Percentiles rank a stretch among this genome's conserved stretches.
Evolutionary conservation across 805 yeast genomes (phyloP).

Genomic region (Sugiyamaella lignohabitans): DNA sequence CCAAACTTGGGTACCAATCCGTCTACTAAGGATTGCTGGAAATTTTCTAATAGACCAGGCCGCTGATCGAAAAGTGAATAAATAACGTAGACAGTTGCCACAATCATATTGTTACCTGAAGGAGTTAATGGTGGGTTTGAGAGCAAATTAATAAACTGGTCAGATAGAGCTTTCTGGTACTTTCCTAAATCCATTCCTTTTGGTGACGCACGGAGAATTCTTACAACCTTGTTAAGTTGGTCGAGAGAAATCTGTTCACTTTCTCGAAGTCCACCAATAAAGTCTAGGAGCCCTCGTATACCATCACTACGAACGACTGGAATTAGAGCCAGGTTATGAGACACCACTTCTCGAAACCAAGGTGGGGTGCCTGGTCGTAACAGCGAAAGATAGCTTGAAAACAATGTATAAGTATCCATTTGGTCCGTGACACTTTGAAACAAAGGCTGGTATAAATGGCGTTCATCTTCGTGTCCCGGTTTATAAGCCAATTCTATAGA

Average conservation of each 20-base stretch:
- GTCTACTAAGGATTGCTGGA: background rate
- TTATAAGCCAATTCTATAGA: slow-evolving; percentile 25
- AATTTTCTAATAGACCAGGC: background rate
- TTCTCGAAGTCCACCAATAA: slow-evolving; percentile 70
- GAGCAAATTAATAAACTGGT: slow-evolving; percentile 56
- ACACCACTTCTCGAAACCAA: slow-evolving; percentile 42
- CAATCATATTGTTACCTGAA: slow-evolving; percentile 44
- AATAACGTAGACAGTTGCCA: slow-evolving; percentile 47
- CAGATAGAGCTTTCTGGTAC: slow-evolving; percentile 55
- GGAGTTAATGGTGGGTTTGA: slow-evolving; percentile 34
- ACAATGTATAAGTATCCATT: slow-evolving; percentile 55
- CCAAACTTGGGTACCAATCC: background rate
- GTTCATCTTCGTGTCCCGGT: slow-evolving; percentile 13
- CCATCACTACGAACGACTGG: slow-evolving; percentile 62
- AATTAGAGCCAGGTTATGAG: slow-evolving; percentile 45
- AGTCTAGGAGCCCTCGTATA: slow-evolving; percentile 65
- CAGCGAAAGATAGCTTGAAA: slow-evolving; percentile 53
- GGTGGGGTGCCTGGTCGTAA: slow-evolving; percentile 44
- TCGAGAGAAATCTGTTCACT: slow-evolving; percentile 60
- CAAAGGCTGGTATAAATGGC: background rate
- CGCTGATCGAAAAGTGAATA: slow-evolving; percentile 34
- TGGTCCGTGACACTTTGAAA: slow-evolving; percentile 8
- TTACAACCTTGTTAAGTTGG: slow-evolving; percentile 61
- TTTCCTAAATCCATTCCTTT: slow-evolving; percentile 36
- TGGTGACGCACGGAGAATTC: slow-evolving; percentile 61